Evolutionary conservation across 2,329 filamentous ascomycete genomes (phyloP).

Genomic region (Pseudocercospora musae): DNA sequence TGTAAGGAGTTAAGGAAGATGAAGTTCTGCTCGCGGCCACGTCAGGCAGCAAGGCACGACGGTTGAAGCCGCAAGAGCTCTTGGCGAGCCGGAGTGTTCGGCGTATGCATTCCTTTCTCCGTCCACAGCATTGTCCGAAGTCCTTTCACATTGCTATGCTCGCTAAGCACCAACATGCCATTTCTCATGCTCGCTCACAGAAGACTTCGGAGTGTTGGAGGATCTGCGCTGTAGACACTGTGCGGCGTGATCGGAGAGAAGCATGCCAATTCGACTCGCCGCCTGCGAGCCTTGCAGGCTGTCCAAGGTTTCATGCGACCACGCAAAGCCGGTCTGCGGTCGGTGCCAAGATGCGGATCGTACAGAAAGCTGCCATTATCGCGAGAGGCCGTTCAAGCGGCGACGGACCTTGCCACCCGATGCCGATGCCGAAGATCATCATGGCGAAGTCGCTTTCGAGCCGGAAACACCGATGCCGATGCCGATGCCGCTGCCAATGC

Average conservation of each 20-base stretch:
- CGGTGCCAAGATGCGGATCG: constrained; percentile 26
- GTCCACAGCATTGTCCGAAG: background rate
- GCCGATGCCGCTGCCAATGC: constrained; percentile 2
- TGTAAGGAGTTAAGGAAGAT: background rate
- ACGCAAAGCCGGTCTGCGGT: constrained; percentile 28
- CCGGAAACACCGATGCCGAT: constrained; percentile 9
- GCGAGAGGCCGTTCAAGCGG: constrained; percentile 31
- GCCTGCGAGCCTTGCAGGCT: constrained; percentile 33
- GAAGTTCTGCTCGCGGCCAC: background rate
- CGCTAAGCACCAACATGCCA: background rate
- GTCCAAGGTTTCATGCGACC: constrained; percentile 33
- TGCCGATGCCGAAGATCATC: background rate
- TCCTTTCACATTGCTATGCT: background rate
- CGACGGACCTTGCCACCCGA: constrained; percentile 6
- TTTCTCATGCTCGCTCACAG: background rate
- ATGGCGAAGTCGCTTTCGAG: constrained; percentile 2
- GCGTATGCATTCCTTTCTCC: background rate
- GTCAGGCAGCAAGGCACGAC: background rate
- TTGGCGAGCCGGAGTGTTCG: background rate
- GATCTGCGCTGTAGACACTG: background rate
- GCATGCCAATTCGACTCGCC: constrained; percentile 20
- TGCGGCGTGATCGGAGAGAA: background rate
- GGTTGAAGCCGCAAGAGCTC: background rate
- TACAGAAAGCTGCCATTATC: constrained; percentile 26
- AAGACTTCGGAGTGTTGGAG: background rate